Evolutionary conservation across 352 stramenopile genomes (phyloP), one percentile per base, ranked within the genome.

Genomic region (Bremia lactucae): DNA sequence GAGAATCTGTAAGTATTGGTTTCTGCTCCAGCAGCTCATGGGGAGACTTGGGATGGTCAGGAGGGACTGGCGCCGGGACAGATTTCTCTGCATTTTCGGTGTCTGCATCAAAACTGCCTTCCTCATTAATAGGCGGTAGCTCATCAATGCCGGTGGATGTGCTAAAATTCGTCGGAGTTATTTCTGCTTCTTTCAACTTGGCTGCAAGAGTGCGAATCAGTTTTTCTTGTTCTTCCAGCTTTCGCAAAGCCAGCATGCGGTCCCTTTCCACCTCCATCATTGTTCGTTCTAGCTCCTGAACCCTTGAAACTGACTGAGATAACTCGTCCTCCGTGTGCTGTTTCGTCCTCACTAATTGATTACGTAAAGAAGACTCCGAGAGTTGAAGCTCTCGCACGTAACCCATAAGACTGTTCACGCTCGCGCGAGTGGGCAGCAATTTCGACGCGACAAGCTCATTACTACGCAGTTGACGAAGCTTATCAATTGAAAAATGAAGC

Each of bases 381-480:
- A 65, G 41, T 26, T 90, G 65, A 24, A 90, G 47, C 40, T 90
- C 77, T 0, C 65, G 70, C 31, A 90, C 74, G 41, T 87, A 87
- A 9, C 68, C 74, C 51, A 90, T 83, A 8, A 90, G 41, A 29
- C 62, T 81, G 36, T 83, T 73, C 31, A 90, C 53, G 11, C 62
- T 73, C 16, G 61, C 66, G 15, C 62, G 67, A 8, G 65, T 74
- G 1, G 74, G 70, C 34, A 87, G 46, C 22, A 90, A 36, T 45
- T 73, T 80, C 31, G 62, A 70, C 18, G 68, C 65, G 13, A 83
- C 58, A 15, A 75, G 42, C 28, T 72, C 58, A 38, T 62, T 67
- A 54, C 29, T 65, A n/a, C 37, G 42, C 22, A 63, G 13, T 33
- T 52, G 50, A 40, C 24, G 48, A 37, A 57, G 41, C 14, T 62